Evolutionary conservation across 306 rosid genomes (phyloP).

Genomic region (Luffa aegyptiaca): DNA sequence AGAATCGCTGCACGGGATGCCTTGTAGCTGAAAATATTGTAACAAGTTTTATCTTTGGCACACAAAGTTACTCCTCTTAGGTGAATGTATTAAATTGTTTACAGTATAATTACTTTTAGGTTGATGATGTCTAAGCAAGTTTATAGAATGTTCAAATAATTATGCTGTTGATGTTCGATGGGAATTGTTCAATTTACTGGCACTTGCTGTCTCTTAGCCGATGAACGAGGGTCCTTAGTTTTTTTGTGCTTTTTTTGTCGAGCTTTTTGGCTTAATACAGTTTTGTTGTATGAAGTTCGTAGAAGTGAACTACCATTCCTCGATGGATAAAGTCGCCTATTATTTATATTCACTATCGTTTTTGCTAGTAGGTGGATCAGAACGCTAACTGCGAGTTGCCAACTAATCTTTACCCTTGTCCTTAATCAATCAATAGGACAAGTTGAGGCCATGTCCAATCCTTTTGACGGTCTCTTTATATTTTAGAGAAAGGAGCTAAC

Average conservation of each 20-base stretch:
- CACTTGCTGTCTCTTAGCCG: not conserved
- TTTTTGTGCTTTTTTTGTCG: not conserved
- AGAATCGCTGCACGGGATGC: constrained; percentile 79
- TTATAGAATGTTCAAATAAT: not conserved
- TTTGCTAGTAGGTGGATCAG: too few species aligned
- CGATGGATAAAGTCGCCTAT: too few species aligned
- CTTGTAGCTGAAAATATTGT: constrained; percentile 31
- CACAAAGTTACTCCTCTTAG: not conserved
- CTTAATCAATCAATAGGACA: too few species aligned
- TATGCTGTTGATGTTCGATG: not conserved
- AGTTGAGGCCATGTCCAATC: too few species aligned
- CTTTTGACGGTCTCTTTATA: too few species aligned
- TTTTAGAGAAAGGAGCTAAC: too few species aligned
- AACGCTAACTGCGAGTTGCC: too few species aligned
- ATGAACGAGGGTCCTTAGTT: not conserved
- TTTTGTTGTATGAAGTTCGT: not conserved
- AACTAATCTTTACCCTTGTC: too few species aligned
- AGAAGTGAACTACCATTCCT: too few species aligned
- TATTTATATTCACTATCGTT: too few species aligned
- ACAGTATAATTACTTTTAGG: not conserved
- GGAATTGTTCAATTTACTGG: not conserved
- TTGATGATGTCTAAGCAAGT: not conserved
- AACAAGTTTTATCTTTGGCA: not conserved
- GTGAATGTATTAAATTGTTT: not conserved
- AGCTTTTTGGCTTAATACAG: not conserved